Conservation (phyloP, 139 green algal genomes). For the Chlamydomonas incerta region DNA sequence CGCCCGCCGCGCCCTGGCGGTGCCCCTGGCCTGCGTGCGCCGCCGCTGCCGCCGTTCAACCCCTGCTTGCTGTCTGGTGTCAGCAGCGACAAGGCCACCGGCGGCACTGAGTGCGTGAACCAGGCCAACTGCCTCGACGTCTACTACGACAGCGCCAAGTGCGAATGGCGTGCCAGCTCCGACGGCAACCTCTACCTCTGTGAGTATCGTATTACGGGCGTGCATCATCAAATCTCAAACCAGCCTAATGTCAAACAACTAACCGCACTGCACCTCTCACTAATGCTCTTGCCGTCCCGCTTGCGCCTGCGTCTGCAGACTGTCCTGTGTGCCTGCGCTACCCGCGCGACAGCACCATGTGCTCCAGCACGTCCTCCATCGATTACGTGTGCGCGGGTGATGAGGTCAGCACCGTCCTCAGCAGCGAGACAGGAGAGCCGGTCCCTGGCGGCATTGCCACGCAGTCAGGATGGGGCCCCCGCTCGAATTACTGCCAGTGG, state of each 20-base stretch:
- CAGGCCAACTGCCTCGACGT: constrained; percentile 1
- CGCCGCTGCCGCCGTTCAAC: neutral
- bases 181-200: neutral
- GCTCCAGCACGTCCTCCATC: too few relatives aligned
- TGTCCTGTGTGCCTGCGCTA: neutral
- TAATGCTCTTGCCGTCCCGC: too few relatives aligned
- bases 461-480: neutral
- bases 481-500: neutral
- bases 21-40: neutral
- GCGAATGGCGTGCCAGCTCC: neutral
- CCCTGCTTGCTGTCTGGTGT: neutral
- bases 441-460: neutral
- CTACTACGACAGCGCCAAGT: neutral
- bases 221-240: too few relatives aligned
- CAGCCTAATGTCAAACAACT: neutral
- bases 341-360: neutral
- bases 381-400: neutral
- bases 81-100: neutral
- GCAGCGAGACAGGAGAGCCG: neutral
- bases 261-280: too few relatives aligned
- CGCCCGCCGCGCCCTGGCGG: neutral
- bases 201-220: too few relatives aligned
- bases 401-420: neutral
- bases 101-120: neutral
- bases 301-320: neutral